Evolutionary conservation across 2,329 filamentous ascomycete genomes (phyloP), one percentile per base, ranked within the genome.

Genomic region (Diaporthe longicolla): DNA sequence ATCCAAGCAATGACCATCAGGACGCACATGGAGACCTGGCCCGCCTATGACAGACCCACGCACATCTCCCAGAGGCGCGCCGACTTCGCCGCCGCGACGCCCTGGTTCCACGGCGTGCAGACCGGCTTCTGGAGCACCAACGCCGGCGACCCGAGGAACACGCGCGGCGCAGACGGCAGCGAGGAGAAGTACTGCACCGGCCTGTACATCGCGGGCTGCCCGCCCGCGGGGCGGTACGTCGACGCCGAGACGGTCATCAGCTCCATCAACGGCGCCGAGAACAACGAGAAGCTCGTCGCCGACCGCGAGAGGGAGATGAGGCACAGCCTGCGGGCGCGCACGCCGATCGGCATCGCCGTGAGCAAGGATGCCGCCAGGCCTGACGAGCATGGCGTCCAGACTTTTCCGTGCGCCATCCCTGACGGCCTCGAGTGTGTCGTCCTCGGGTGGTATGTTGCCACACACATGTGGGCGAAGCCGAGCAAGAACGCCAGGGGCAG

Each of bases 221-320:
- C 26, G 1, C 17, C 35, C 1, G 43, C 21, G 21, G 69, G 55
- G 7, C 55, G 29, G 6, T 71, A 71, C 55, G 3, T 61, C 11
- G 69, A 71, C 40, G 24, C 54, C 21, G 69, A 71, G 43, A 32
- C 43, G 3, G 40, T 71, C n/a, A 63, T 71, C n/a, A 71, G 57
- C 1, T 19, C 26, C 57, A 40, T 71, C 57, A 71, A 71, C 57
- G 43, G 29, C 15, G 21, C 40, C 0, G 43, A 40, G 0, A 66
- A 66, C 43, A 50, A 29, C 1, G 10, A 15, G 17, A 32, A 1
- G 26, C 24, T 35, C 29, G 24, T 43, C 15, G 24, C n/a, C 21
- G n/a, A 37, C 55, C 35, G 69, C 4, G 52, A 32, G 43, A 29
- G 45, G 7, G 54, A 58, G 57, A 37, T 9, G 21, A 1, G 3